These are phyloP conservation scores for Chytriomyces sp. DNA, from an alignment of 192 early-diverging fungal species.

Conservation along the genomic window DNA sequence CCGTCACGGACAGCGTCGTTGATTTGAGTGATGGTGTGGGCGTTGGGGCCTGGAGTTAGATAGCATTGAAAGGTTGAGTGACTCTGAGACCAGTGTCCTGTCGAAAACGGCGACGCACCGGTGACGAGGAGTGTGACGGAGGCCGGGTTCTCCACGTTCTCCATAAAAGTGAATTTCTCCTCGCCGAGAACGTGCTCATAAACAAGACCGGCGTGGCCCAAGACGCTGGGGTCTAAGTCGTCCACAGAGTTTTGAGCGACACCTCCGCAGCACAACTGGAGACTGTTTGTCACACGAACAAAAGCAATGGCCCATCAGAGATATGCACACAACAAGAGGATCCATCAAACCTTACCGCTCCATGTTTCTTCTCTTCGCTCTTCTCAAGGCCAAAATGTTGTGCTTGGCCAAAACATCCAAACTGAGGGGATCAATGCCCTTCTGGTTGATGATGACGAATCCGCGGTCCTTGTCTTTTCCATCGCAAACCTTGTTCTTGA, in stretches of 20 bases:
- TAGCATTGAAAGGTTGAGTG: no score
- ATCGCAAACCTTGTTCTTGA: constrained; percentile 95
- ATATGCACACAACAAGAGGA: no score
- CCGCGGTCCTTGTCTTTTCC: constrained; percentile 75
- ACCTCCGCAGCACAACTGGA: constrained; percentile 95
- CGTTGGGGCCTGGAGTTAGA: constrained; percentile 70
- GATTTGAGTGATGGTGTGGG: constrained; percentile 90
- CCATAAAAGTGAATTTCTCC: constrained; percentile 98
- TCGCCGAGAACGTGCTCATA: constrained; percentile 98
- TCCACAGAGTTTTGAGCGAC: constrained; percentile 97
- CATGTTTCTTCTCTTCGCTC: constrained; percentile 99
- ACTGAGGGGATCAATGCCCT: constrained; percentile 98
- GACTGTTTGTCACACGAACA: constrained; percentile 30
- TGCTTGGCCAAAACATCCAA: constrained; percentile 96
- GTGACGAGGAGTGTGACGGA: constrained; percentile 95
- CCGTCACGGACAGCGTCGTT: constrained; percentile 99
- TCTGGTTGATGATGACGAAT: constrained; percentile 98
- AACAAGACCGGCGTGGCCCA: constrained; percentile 90
- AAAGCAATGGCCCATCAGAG: background rate
- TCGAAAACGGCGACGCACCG: no score
- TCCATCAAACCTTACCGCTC: constrained; percentile 77
- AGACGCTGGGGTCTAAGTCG: constrained; percentile 78
- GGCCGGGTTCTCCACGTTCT: constrained; percentile 85
- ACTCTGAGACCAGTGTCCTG: no score
- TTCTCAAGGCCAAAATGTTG: constrained; percentile 88